A percentile compares a stretch with the other conserved stretches of the same genome.
phyloP scores from a whole-genome alignment of 352 stramenopile species.

The Pythium rishiriense region DNA sequence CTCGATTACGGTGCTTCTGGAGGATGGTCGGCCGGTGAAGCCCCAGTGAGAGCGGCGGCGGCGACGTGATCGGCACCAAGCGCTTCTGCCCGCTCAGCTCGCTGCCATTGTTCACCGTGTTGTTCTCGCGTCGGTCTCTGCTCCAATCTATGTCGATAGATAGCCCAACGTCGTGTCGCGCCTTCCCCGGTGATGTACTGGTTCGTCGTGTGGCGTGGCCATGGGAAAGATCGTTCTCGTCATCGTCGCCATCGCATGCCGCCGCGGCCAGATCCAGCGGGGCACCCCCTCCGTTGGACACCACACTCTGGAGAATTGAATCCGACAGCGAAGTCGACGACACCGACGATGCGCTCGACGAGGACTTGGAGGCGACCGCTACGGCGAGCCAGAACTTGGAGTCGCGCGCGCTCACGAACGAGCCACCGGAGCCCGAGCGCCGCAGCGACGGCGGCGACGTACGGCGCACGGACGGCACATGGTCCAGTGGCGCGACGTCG shows the following conservation, averaged over 20 bases:
- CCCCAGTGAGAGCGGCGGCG: slow-evolving; percentile 13
- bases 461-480: neutral
- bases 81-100: neutral
- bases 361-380: slow-evolving; percentile 36
- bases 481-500: neutral
- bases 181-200: neutral
- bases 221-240: neutral
- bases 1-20: slow-evolving; percentile 25
- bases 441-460: slow-evolving; percentile 3
- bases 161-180: slow-evolving; percentile 12
- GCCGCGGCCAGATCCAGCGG: slow-evolving; percentile 3
- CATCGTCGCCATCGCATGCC: neutral
- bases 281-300: neutral
- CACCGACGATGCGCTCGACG: slow-evolving; percentile 26
- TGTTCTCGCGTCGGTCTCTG: neutral
- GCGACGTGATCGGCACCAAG: slow-evolving; percentile 23
- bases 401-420: slow-evolving; percentile 61
- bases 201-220: neutral
- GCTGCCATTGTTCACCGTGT: neutral
- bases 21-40: slow-evolving; percentile 23
- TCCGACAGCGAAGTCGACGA: slow-evolving; percentile 7
- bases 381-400: slow-evolving; percentile 64
- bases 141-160: slow-evolving; percentile 15
- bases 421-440: slow-evolving; percentile 29
- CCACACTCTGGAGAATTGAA: neutral